Evolutionary conservation across 2,329 filamentous ascomycete genomes (phyloP), one percentile per base, ranked within the genome.

Genomic region (Cytospora piceicola): DNA sequence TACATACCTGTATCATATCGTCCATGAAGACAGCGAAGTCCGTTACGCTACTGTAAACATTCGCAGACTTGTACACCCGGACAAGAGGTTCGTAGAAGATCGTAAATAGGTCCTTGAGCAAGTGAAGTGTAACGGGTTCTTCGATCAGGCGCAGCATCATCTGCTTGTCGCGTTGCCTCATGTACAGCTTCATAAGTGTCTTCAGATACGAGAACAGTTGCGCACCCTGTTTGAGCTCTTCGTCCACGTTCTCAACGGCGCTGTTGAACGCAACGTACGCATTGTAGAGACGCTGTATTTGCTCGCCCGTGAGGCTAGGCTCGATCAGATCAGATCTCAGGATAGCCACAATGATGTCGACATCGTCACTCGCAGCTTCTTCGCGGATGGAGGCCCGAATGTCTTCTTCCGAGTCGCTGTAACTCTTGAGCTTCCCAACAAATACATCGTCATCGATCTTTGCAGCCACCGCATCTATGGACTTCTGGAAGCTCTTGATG

Each of bases 51-150:
- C 89, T 95, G 83, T 98, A 98, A 30, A 99, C 94, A 72, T 98
- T 99, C 70, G 95, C 95, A 24, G 94, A 97, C 79, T 98, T 99
- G 83, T 99, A 99, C 0, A 99, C 95, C 57, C 95, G 87, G 20
- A 99, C 93, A 27, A 99, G 88, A 0, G 95, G 95, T 75, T 99
- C 95, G 78, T 99, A 99, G 80, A 99, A 99, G 75, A 99, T 98
- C 39, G 93, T 96, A 77, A 99, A 98, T 29, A 99, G 84, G 73
- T 99, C 95, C 57, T 93, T 88, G 84, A 99, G 95, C 32, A 99
- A 85, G 75, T 96, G 91, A n/a, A 99, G 83, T 0, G 95, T 98
- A n/a, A 94, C 94, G 0, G 95, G 93, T 80, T 99, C 94, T 78
- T 98, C 94, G 61, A 99, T 95, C 73, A 98, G 89, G 68, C 89